Base-by-base conservation (phyloP, 2,329 filamentous ascomycete genomes). In the Epichloe uncinata region DNA sequence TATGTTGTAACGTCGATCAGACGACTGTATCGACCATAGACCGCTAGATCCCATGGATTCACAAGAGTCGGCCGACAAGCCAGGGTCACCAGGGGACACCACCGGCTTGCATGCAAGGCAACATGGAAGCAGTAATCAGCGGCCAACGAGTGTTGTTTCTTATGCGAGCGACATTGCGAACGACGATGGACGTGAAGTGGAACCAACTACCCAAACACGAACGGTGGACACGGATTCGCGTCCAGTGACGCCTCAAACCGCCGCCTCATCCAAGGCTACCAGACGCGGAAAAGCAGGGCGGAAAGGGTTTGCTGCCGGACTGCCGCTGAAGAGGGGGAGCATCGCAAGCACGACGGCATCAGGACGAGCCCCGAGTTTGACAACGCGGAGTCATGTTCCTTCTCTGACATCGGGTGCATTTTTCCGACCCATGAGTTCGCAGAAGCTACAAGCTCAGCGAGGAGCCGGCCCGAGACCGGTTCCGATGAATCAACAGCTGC, bases 391-490 rank as follows among this genome's bases (percentile, higher is more conserved):
- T 41, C 93, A 98, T 72, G 89, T 95, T 18, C 90, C 93, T 1
- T 89, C 85, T 2, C 72, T 98, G 48, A 84, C 88, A 3, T 89
- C 88, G 15, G 85, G 91, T 61, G 91, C 87, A 49, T 97, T 98
- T 70, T 95, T 95, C 63, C 85, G 84, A 20, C 93, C 93, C 38
- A 95, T 98, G 88, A 97, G 90, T 69, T 95, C 91, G 22, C 89
- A 95, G 65, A 85, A 88, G 64, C 73, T 97, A 47, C 91, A 97
- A 68, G 89, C 89, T 49, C 93, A 97, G 67, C 77, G 91, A 64
- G 82, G 61, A 55, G 79, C 83, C 55, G 75, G 67, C 8, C 62
- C 70, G 37, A 69, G 75, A 20, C 70, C 73, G 5, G 57, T 65
- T 13, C 71, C 68, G 20, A 63, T 68, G 57, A 64, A 61, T 50